Percentiles rank a stretch among this genome's conserved stretches.
These are phyloP conservation scores for Neonectria punicea DNA, from an alignment of 2,329 filamentous ascomycete genomes.

Conservation along the genomic window DNA sequence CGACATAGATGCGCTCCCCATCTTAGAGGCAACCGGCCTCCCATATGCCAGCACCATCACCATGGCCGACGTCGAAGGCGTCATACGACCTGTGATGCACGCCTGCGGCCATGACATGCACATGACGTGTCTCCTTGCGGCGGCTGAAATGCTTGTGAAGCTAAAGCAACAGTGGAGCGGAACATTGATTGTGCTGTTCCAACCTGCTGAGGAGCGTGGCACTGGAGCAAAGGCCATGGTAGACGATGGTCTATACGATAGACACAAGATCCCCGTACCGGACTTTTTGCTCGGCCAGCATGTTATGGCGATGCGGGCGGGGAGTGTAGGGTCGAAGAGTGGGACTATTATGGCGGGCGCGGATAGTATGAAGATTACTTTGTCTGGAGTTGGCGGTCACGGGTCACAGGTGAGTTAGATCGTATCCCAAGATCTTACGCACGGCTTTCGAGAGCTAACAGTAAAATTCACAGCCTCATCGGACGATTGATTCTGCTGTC, in stretches of 20 bases:
- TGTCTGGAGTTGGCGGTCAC: slow-evolving; percentile 56
- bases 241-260: slow-evolving; percentile 49
- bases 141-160: slow-evolving; percentile 60
- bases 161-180: slow-evolving; percentile 65
- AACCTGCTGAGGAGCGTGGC: slow-evolving; percentile 73
- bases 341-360: slow-evolving; percentile 42
- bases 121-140: slow-evolving; percentile 66
- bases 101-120: slow-evolving; percentile 77
- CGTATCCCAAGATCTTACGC: not conserved
- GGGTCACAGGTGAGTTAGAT: slow-evolving; percentile 29
- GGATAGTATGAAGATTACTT: slow-evolving; percentile 43
- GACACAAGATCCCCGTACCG: slow-evolving; percentile 42
- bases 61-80: slow-evolving; percentile 11
- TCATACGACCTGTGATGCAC: slow-evolving; percentile 68
- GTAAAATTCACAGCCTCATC: slow-evolving; percentile 47
- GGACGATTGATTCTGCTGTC: slow-evolving; percentile 58
- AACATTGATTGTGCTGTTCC: slow-evolving; percentile 72
- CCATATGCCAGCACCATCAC: slow-evolving; percentile 59
- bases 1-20: slow-evolving; percentile 70
- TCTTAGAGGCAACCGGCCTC: slow-evolving; percentile 65
- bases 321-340: slow-evolving; percentile 35
- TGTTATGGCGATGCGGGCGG: slow-evolving; percentile 47
- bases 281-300: slow-evolving; percentile 52
- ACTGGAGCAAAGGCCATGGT: slow-evolving; percentile 63
- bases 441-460: slow-evolving; percentile 10